Base-by-base conservation (phyloP, 768 basidiomycete genomes). In the Lactifluus volemus region DNA sequence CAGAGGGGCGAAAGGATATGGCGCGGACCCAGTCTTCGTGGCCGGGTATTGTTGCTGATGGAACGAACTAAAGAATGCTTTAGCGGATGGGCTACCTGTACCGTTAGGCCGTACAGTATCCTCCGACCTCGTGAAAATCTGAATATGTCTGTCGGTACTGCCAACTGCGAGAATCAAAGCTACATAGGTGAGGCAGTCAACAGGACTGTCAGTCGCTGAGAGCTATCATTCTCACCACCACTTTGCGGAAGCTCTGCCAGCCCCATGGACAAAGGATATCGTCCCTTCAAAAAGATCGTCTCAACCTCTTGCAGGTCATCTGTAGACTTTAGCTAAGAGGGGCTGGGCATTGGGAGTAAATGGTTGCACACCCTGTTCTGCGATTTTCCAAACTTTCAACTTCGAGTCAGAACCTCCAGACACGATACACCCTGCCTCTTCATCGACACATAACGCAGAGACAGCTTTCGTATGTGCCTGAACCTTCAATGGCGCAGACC, bases 21-120 rank as follows among this genome's bases (percentile, higher is more conserved):
- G 84, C 79, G 55, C 88, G 84, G 56, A 98, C 80, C 97, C 97
- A 99, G 68, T 99, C 96, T 77, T 97, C 91, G 68, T 99, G 97
- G 2, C 97, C 97, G 12, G 81, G 74, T 51, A 91, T 76, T 0
- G 76, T 73, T 3, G 82, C 81, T 19, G 84, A 81, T 56, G 74
- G 77, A 14, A 84, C 76, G 69, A 86, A 88, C 87, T 86, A 32
- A 49, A 12, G 41, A 49, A 9, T 44, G 52, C 12, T 21, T 53
- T 36, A 34, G 48, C 49, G 55, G 19, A 63, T 64, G 38, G 39
- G 36, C 15, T 58, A 32, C 55, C 38, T 49, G 21, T 48, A 55
- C 50, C 49, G 44, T 55, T 64, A 50, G 7, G 10, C 70, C 79
- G 30, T 69, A 88, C 86, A 52, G 69, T 68, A 49, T 75, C 77